Evolutionary conservation across 2,329 filamentous ascomycete species (phyloP).

Genomic region (Coniochaeta sp.): DNA sequence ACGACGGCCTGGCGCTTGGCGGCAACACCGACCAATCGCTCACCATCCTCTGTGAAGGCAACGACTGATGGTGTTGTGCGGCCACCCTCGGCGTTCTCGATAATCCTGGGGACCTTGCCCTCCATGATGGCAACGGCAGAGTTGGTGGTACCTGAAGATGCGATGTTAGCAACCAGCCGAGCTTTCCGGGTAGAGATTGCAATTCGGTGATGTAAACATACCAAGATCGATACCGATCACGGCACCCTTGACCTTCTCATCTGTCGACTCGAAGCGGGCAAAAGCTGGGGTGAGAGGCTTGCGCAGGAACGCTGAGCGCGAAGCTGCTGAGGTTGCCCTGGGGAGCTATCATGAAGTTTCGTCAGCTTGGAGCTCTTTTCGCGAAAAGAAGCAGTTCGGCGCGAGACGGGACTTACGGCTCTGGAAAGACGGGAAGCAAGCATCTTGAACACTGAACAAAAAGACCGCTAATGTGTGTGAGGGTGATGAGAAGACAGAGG

Average conservation of each 20-base stretch:
- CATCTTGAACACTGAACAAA: conserved; percentile 48
- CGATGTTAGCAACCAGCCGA: neutral
- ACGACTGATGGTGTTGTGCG: conserved; percentile 92
- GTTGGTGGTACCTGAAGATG: conserved; percentile 72
- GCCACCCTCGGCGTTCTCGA: conserved; percentile 94
- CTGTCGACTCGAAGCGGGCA: conserved; percentile 71
- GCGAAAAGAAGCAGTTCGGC: conserved; percentile 7
- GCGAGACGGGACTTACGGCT: conserved; percentile 54
- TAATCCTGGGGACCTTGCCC: conserved; percentile 90
- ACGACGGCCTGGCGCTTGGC: conserved; percentile 98
- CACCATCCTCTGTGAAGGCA: conserved; percentile 89
- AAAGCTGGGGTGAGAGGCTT: conserved; percentile 67
- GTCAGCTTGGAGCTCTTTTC: conserved; percentile 8
- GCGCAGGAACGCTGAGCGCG: conserved; percentile 62
- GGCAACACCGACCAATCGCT: conserved; percentile 93
- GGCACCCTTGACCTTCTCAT: conserved; percentile 84
- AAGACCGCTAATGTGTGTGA: conserved; percentile 22
- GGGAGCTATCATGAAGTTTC: conserved; percentile 54
- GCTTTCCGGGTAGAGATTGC: neutral
- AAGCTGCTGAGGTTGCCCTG: conserved; percentile 62
- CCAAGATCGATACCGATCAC: conserved; percentile 98
- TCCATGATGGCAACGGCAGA: conserved; percentile 97
- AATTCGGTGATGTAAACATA: conserved; percentile 31
- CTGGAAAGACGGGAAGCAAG: conserved; percentile 64
- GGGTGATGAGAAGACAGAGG: conserved; percentile 21